Percentiles rank a stretch among this genome's conserved stretches.
Conservation (phyloP, 371 early-diverging fungal species). For the Mortierella sp. region DNA sequence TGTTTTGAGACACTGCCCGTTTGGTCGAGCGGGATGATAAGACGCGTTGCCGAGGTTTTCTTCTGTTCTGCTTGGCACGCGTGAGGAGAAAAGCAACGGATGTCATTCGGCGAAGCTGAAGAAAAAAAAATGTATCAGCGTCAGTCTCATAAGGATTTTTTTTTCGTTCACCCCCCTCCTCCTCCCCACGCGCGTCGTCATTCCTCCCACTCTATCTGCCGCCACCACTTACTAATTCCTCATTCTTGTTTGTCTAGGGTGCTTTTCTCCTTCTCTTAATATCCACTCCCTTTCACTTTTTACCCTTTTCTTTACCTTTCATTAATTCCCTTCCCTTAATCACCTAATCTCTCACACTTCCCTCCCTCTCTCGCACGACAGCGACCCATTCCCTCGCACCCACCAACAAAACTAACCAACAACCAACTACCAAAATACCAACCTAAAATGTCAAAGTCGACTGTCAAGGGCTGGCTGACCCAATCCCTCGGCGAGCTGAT, state of each 20-base stretch:
- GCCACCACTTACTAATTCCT: too few species aligned
- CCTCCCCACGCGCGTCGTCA: neutral
- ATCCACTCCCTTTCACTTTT: neutral
- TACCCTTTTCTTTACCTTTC: neutral
- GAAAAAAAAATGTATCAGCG: conserved; percentile 3
- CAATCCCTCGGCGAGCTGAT: conserved; percentile 61
- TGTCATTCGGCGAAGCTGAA: neutral
- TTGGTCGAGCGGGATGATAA: neutral
- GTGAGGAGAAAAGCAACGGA: neutral
- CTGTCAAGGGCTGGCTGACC: conserved; percentile 20
- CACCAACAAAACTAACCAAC: neutral
- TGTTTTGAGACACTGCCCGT: neutral
- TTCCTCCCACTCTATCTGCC: neutral
- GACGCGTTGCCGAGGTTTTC: neutral
- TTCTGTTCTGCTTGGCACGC: neutral
- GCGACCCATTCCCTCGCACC: neutral
- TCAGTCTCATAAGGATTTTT: neutral
- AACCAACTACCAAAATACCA: neutral
- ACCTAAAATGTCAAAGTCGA: neutral
- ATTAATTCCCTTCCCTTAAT: neutral
- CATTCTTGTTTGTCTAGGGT: neutral
- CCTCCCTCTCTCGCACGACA: neutral
- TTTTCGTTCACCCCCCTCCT: neutral
- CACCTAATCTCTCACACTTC: neutral
- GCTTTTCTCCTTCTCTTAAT: neutral